phyloP scores from a whole-genome alignment of 2,329 filamentous ascomycete genomes.

The Xylaria sp. region DNA sequence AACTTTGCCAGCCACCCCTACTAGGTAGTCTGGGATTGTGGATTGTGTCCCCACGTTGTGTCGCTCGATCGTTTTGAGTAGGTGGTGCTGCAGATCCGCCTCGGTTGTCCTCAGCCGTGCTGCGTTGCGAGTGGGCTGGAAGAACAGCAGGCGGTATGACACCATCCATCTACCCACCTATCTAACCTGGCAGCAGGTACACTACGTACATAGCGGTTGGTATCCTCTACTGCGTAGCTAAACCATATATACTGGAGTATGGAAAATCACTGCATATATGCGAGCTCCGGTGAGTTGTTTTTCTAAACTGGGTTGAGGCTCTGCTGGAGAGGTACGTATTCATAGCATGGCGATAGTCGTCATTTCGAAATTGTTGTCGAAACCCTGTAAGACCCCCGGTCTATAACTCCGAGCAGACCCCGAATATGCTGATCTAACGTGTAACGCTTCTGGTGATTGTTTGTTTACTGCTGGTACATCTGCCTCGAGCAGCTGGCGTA shows the following conservation, averaged over 20 bases:
- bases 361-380: background rate
- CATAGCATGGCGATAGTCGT: background rate
- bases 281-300: background rate
- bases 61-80: slow-evolving; percentile 3
- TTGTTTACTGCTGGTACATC: background rate
- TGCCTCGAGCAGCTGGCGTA: background rate
- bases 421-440: slow-evolving; percentile 7
- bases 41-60: background rate
- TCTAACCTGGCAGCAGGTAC: background rate
- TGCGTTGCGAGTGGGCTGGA: background rate
- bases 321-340: background rate
- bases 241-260: background rate
- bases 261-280: background rate
- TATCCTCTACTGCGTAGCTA: background rate
- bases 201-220: background rate
- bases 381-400: background rate
- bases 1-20: background rate
- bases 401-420: background rate
- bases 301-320: background rate
- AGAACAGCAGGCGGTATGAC: background rate
- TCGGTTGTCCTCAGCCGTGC: background rate
- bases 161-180: background rate
- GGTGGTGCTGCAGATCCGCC: slow-evolving; percentile 20
- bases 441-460: background rate
- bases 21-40: slow-evolving; percentile 3